Evolutionary conservation across 2,329 filamentous ascomycete genomes (phyloP), one percentile per base, ranked within the genome.

Genomic region (Fusarium ramigenum): DNA sequence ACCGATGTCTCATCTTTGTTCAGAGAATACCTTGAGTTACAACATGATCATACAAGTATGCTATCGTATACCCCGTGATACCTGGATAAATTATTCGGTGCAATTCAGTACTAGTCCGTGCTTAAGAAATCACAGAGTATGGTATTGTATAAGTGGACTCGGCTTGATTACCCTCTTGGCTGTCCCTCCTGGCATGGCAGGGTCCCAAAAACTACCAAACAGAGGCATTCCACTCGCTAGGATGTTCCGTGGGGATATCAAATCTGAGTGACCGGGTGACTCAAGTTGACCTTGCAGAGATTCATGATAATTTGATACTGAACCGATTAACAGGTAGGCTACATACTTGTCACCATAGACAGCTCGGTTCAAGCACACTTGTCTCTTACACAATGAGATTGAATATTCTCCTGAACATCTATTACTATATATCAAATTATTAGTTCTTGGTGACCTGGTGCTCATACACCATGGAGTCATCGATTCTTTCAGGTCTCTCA

Each of bases 401-500:
- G 30, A 39, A 23, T 32, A n/a, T 30, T 44, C 25, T 36, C 23
- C 16, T 30, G 53, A 21, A n/a, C 12, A 43, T 34, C 12, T 5
- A 19, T 49, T 23, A 54, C 19, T 39, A 39, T 40, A 37, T 21
- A 52, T 25, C 12, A 7, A 16, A 16, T 28, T 9, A 16, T 10
- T 44, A 47, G 40, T 57, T 70, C 16, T 43, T 56, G 42, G 25
- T 11, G 28, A n/a, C 9, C 44, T 30, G 28, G 47, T 32, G 23
- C 14, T 28, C 68, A 25, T 28, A 63, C 47, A 75, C 56, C n/a
- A 83, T 83, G 82, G 80, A 83, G 25, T 73, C 81, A 7, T 67
- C 78, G 9, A 75, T 82, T 54, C 64, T 84, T 39, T 75, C 73
- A n/a, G 76, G 77, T 37, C 75, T 84, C 12, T 77, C 81, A 58